Evolutionary conservation across 371 early-diverging fungal genomes (phyloP).

Genomic region (Mortierella sp.): DNA sequence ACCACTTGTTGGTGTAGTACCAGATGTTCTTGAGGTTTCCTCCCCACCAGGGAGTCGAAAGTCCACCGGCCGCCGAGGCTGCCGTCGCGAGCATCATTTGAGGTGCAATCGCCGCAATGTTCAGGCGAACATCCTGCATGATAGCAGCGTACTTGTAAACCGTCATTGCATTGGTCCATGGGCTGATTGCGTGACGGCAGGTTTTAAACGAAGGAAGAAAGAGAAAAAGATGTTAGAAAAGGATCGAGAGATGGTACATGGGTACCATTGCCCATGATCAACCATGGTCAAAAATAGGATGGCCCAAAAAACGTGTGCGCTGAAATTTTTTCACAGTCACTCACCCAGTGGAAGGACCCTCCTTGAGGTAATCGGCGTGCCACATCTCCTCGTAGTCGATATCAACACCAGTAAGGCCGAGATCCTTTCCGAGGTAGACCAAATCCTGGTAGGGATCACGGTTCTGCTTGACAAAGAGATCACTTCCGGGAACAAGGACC

Average conservation of each 20-base stretch:
- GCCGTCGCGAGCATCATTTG: conserved; percentile 39
- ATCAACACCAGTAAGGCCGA: conserved; percentile 54
- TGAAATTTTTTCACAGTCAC: no score
- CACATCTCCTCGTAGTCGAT: conserved; percentile 59
- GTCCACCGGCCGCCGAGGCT: conserved; percentile 55
- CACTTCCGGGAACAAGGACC: conserved; percentile 42
- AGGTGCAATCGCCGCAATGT: conserved; percentile 48
- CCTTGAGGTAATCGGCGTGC: conserved; percentile 51
- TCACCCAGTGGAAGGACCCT: conserved; percentile 38
- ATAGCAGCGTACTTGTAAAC: conserved; percentile 57
- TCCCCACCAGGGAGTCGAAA: conserved; percentile 57
- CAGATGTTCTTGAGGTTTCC: conserved; percentile 59
- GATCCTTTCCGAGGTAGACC: conserved; percentile 56
- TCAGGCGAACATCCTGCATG: conserved; percentile 51
- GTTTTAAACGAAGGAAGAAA: background rate
- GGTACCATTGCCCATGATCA: no score
- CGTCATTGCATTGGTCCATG: conserved; percentile 50
- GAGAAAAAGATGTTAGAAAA: background rate
- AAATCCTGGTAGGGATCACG: conserved; percentile 58
- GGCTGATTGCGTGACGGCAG: no score
- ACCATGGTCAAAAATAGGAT: no score
- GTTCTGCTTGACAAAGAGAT: conserved; percentile 38
- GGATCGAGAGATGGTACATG: no score
- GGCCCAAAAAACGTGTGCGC: no score
- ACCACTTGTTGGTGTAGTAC: conserved; percentile 48